Conservation (phyloP, 2,329 filamentous ascomycete genomes). For the Xylariaceae sp. region DNA sequence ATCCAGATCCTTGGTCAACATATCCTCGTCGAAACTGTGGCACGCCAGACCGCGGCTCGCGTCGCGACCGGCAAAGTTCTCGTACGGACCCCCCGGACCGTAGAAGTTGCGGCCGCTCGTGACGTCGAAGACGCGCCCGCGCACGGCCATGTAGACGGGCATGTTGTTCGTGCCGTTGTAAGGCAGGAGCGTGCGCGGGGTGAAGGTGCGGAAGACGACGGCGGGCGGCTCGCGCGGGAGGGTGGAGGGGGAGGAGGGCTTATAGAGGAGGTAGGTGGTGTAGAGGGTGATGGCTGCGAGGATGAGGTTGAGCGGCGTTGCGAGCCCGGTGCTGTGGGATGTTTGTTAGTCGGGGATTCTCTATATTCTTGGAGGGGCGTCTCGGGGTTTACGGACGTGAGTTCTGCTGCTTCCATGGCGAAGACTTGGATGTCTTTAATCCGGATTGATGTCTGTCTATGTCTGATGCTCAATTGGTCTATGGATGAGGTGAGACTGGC, state of each 20-base stretch:
- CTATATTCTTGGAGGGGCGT: background rate
- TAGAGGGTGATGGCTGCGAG: constrained; percentile 53
- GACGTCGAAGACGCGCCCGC: constrained; percentile 88
- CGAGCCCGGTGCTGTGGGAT: constrained; percentile 38
- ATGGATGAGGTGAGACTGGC: background rate
- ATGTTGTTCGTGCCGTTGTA: constrained; percentile 70
- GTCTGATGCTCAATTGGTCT: background rate
- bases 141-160: constrained; percentile 87
- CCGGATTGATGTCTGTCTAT: constrained; percentile 58
- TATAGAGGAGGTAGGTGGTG: constrained; percentile 52
- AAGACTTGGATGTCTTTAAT: no score
- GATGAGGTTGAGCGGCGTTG: constrained; percentile 60
- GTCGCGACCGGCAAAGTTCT: constrained; percentile 92
- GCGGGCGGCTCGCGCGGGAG: constrained; percentile 52
- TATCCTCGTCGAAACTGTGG: constrained; percentile 89
- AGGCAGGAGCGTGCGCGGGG: constrained; percentile 73
- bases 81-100: constrained; percentile 89
- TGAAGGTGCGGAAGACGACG: constrained; percentile 64
- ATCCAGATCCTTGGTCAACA: constrained; percentile 87
- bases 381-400: constrained; percentile 11
- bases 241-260: constrained; percentile 41
- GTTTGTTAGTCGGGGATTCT: background rate
- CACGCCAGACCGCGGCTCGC: constrained; percentile 81
- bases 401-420: constrained; percentile 33
- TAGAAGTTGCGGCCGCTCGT: constrained; percentile 86